Evolutionary conservation across 805 yeast species (phyloP).

Genomic region (Zygoascus flipseniorum): DNA sequence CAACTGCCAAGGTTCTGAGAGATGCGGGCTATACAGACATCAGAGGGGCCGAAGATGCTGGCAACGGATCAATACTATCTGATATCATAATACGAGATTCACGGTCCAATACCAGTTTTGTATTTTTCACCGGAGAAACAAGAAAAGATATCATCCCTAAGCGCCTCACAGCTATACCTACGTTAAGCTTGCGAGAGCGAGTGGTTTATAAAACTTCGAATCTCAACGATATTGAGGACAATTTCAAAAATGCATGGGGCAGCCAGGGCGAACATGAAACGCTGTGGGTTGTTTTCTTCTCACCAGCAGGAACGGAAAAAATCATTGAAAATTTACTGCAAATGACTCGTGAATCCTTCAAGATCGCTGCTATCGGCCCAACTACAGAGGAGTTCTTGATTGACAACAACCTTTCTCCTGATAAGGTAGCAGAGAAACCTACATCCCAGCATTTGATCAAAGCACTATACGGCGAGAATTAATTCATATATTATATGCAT

Average conservation of each 20-base stretch:
- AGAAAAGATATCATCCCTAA: conserved; percentile 76
- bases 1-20: conserved; percentile 54
- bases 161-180: conserved; percentile 34
- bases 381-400: conserved; percentile 63
- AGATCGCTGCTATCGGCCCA: conserved; percentile 84
- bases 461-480: background rate
- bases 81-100: conserved; percentile 43
- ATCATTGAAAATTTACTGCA: conserved; percentile 43
- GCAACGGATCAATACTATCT: conserved; percentile 68
- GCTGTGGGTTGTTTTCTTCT: conserved; percentile 77
- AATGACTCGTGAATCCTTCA: conserved; percentile 21
- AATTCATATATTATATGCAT: background rate
- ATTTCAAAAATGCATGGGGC: conserved; percentile 14
- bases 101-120: conserved; percentile 12
- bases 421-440: conserved; percentile 64
- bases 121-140: conserved; percentile 80
- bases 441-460: conserved; percentile 49
- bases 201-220: conserved; percentile 63
- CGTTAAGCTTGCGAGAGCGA: conserved; percentile 44
- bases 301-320: conserved; percentile 77
- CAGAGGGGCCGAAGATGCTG: conserved; percentile 67
- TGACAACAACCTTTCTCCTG: conserved; percentile 45
- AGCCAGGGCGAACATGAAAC: conserved; percentile 8
- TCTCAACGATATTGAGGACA: conserved; percentile 37
- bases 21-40: conserved; percentile 59